These are phyloP conservation scores for Fusarium sp. DNA, from an alignment of 2,329 filamentous ascomycete species.

Conservation along the genomic window DNA sequence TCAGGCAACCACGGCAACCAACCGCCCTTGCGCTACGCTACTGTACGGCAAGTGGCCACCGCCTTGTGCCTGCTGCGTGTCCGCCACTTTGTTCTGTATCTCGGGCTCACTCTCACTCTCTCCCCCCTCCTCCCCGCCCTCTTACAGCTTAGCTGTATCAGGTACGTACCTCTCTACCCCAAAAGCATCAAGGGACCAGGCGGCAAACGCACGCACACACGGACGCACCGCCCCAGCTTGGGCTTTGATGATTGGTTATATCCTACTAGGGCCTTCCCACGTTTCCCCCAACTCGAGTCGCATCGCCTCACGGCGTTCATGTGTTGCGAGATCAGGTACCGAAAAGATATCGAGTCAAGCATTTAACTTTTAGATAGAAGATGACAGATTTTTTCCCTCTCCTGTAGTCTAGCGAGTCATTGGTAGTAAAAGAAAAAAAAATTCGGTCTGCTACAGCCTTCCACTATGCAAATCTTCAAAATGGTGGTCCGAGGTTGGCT, in stretches of 20 bases:
- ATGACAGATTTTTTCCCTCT: not conserved
- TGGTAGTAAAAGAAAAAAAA: not conserved
- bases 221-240: constrained; percentile 13
- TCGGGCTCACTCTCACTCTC: constrained; percentile 12
- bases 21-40: constrained; percentile 16
- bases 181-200: constrained; percentile 31
- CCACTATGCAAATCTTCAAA: not conserved
- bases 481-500: constrained; percentile 2
- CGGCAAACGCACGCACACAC: constrained; percentile 28
- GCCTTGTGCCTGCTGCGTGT: constrained; percentile 8
- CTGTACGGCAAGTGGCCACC: constrained; percentile 31
- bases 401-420: constrained; percentile 16
- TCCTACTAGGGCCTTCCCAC: constrained; percentile 40
- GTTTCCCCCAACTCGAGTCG: constrained; percentile 19
- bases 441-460: not conserved
- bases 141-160: not conserved
- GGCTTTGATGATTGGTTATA: constrained; percentile 34
- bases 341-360: constrained; percentile 28
- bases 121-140: not conserved
- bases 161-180: constrained; percentile 23
- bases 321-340: constrained; percentile 33
- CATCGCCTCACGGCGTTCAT: constrained; percentile 27
- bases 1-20: constrained; percentile 24
- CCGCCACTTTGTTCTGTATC: constrained; percentile 7
- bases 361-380: constrained; percentile 6